phyloP scores from a whole-genome alignment of 106 monocot genomes.

The Dactylorhiza incarnata region DNA sequence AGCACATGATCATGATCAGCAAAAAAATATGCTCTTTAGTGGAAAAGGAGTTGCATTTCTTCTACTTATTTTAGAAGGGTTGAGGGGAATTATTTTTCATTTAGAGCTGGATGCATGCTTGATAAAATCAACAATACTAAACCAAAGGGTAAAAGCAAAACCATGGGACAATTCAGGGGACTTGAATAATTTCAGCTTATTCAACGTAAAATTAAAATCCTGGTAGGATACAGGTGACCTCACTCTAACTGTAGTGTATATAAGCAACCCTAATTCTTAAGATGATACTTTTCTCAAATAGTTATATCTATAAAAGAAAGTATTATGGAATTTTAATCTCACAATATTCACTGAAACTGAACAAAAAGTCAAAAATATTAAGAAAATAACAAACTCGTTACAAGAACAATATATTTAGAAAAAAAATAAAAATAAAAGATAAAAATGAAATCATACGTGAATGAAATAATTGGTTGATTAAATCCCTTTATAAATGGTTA shows the following conservation, averaged over 20 bases:
- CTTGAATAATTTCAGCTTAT: slow-evolving; percentile 2
- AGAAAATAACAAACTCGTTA: not conserved
- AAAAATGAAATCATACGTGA: not conserved
- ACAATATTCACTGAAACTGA: not conserved
- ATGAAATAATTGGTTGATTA: not conserved
- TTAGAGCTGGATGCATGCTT: not conserved
- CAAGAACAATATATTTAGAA: not conserved
- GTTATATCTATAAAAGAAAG: not conserved
- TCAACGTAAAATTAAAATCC: not conserved
- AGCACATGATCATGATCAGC: not conserved
- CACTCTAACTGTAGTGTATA: not conserved
- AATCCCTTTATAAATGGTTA: not conserved
- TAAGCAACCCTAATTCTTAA: not conserved
- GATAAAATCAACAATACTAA: not conserved
- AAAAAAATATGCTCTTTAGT: not conserved
- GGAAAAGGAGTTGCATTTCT: not conserved
- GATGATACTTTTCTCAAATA: not conserved
- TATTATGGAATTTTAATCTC: not conserved
- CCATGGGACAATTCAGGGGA: not conserved
- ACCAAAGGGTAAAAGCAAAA: not conserved
- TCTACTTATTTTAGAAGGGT: not conserved
- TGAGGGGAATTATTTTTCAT: not conserved
- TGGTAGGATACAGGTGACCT: not conserved
- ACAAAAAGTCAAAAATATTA: not conserved
- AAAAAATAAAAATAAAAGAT: not conserved